A percentile compares a stretch with the other conserved stretches of the same genome.
Conservation (phyloP, 225 moss, liverwort and hornwort genomes). For the Takakia lepidozioides region DNA sequence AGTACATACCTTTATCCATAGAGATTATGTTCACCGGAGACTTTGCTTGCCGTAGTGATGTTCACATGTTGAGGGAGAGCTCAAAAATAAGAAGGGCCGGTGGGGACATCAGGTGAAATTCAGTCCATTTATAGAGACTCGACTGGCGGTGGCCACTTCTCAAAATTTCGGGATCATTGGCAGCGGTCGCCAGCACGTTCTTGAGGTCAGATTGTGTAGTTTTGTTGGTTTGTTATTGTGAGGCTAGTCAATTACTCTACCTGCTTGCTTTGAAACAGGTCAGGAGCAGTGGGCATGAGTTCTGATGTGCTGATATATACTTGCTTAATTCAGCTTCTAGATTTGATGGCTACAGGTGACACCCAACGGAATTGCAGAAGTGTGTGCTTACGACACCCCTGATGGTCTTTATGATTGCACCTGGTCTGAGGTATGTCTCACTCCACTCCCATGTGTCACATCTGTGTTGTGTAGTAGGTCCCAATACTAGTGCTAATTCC, state of each 20-base stretch:
- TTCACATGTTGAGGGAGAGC: not conserved
- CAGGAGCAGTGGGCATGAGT: no score
- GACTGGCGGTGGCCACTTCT: conserved; percentile 87
- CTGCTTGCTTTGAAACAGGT: no score
- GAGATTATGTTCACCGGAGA: no score
- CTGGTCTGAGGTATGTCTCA: conserved; percentile 95
- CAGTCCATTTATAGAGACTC: conserved; percentile 85
- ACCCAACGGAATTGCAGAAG: conserved; percentile 70
- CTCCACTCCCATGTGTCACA: no score
- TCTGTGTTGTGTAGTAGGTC: no score
- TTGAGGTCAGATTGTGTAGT: conserved; percentile 34
- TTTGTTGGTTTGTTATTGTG: not conserved
- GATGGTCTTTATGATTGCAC: conserved; percentile 99
- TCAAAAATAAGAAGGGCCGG: not conserved
- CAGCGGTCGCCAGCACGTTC: conserved; percentile 83
- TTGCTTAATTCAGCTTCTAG: no score
- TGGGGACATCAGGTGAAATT: conserved; percentile 59
- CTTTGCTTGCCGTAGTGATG: not conserved
- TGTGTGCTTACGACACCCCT: conserved; percentile 86
- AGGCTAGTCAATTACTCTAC: not conserved
- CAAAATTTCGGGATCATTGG: conserved; percentile 97
- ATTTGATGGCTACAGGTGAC: conserved; percentile 64
- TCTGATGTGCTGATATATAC: no score
- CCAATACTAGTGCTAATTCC: no score
- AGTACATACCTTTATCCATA: no score